Evolutionary conservation across 306 rosid species (phyloP).

Genomic region (Castanea mollissima): DNA sequence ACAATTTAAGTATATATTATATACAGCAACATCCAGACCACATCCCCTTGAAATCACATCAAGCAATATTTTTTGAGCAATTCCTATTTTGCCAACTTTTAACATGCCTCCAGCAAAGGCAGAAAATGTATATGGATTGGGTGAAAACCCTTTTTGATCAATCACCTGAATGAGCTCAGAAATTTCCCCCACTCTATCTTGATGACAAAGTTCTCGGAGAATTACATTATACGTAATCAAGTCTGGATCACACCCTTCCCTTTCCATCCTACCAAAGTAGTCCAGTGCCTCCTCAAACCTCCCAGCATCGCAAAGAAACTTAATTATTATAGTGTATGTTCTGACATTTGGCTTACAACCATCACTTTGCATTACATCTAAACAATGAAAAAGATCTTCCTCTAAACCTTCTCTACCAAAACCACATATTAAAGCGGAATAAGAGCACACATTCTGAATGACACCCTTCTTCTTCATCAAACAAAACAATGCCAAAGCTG

Average conservation of each 20-base stretch:
- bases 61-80: slow-evolving; percentile 26
- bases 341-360: slow-evolving; percentile 38
- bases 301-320: slow-evolving; percentile 41
- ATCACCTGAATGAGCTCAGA: slow-evolving; percentile 23
- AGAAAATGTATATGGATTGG: slow-evolving; percentile 40
- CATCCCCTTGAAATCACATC: slow-evolving; percentile 27
- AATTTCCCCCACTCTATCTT: slow-evolving; percentile 29
- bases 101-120: slow-evolving; percentile 46
- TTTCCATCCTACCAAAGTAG: slow-evolving; percentile 31
- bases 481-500: slow-evolving; percentile 36
- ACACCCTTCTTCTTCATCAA: slow-evolving; percentile 44
- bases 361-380: slow-evolving; percentile 38
- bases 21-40: slow-evolving; percentile 36
- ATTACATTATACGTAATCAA: slow-evolving; percentile 41
- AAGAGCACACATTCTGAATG: slow-evolving; percentile 34
- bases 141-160: slow-evolving; percentile 37
- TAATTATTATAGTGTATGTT: slow-evolving; percentile 45
- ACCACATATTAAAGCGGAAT: slow-evolving; percentile 46
- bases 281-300: slow-evolving; percentile 37
- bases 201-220: slow-evolving; percentile 46
- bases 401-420: slow-evolving; percentile 42
- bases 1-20: slow-evolving; percentile 41
- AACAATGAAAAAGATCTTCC: slow-evolving; percentile 26
- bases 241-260: slow-evolving; percentile 45
- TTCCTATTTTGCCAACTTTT: slow-evolving; percentile 26